phyloP scores from a whole-genome alignment of 2,329 filamentous ascomycete genomes.

The Pseudogymnoascus sp. region DNA sequence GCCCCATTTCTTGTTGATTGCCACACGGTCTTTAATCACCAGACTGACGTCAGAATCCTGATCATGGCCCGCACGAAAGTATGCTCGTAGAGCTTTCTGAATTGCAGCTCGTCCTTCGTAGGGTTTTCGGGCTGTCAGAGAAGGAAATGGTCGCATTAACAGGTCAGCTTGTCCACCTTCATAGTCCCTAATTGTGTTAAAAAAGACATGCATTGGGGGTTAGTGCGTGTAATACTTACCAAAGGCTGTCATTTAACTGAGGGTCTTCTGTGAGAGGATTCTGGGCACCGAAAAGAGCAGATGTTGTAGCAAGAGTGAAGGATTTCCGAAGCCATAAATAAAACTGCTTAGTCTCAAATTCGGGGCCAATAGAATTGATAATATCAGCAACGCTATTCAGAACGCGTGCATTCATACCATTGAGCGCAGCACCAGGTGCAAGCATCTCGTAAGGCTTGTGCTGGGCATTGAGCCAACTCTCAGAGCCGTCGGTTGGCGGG shows the following conservation, averaged over 20 bases:
- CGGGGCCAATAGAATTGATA: conserved; percentile 22
- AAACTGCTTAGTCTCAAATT: conserved; percentile 29
- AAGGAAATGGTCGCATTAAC: conserved; percentile 27
- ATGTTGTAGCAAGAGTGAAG: conserved; percentile 32
- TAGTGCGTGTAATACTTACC: conserved; percentile 21
- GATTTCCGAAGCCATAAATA: conserved; percentile 32
- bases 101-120: conserved; percentile 30
- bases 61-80: conserved; percentile 27
- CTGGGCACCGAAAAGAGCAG: conserved; percentile 35
- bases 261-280: conserved; percentile 34
- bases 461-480: conserved; percentile 12
- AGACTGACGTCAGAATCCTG: conserved; percentile 22
- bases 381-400: conserved; percentile 27
- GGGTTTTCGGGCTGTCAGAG: conserved; percentile 25
- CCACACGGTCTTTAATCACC: conserved; percentile 25
- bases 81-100: conserved; percentile 28
- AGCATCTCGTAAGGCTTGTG: conserved; percentile 32
- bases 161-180: conserved; percentile 25
- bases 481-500: conserved; percentile 24
- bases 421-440: conserved; percentile 26
- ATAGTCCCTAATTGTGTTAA: conserved; percentile 20
- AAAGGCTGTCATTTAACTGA: conserved; percentile 31
- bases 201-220: background rate
- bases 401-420: conserved; percentile 30
- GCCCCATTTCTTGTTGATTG: conserved; percentile 23